These are phyloP conservation scores for Clitoria ternatea DNA, from an alignment of 306 rosid genomes.

Conservation along the genomic window DNA sequence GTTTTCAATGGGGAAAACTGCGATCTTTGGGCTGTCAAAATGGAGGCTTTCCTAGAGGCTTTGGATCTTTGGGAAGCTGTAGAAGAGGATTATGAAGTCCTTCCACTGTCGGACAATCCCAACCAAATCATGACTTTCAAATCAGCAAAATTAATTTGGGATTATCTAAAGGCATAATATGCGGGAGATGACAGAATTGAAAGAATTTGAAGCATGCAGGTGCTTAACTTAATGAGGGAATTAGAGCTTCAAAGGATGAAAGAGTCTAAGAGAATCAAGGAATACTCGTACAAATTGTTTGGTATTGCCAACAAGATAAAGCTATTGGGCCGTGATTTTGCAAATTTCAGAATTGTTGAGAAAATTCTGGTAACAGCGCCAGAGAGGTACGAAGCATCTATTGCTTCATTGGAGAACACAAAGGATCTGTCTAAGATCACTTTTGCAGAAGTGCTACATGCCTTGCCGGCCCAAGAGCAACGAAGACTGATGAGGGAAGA, in stretches of 20 bases:
- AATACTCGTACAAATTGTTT: background rate
- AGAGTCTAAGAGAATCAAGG: too few relatives aligned
- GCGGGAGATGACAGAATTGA: background rate
- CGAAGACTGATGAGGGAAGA: background rate
- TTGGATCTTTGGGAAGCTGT: too few relatives aligned
- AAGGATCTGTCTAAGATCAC: background rate
- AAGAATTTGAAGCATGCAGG: background rate
- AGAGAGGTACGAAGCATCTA: background rate
- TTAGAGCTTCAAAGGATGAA: too few relatives aligned
- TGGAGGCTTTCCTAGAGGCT: too few relatives aligned
- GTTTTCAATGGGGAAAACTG: too few relatives aligned
- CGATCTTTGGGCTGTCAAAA: too few relatives aligned
- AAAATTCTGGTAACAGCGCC: background rate
- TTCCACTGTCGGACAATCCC: background rate
- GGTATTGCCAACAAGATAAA: background rate
- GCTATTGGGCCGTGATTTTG: background rate
- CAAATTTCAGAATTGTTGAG: background rate
- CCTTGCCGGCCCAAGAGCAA: background rate
- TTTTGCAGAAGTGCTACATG: background rate
- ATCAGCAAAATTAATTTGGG: background rate
- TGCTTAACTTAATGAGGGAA: background rate
- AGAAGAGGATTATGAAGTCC: background rate
- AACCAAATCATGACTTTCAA: background rate
- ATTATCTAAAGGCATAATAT: background rate
- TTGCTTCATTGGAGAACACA: background rate